Base-by-base conservation (phyloP, 306 rosid genomes). In the Dryas alaskensis region DNA sequence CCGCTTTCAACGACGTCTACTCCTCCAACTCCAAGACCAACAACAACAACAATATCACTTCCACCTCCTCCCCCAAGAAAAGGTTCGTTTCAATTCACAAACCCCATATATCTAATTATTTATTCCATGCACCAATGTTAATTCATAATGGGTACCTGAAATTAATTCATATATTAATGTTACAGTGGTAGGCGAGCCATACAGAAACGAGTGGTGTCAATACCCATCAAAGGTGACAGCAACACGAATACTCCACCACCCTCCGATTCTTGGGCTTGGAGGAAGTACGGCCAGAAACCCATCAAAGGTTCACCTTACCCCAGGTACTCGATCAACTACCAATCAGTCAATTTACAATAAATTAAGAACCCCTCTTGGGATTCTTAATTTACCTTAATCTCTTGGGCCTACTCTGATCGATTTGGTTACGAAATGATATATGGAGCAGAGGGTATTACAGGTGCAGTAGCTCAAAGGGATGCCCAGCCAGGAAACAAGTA, bases 221-320 rank as follows among this genome's bases (percentile, higher is more conserved):
- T 94, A 58, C 94, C 93, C 62, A 88, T 94, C 25, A 87, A 90
- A 70, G 89, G 86, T 4, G 94, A 89, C 46, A 89, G 77, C 79
- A 83, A 19, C 75, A 60, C 51, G 1, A 76, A 65, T 47, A 69
- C 82, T 73, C 85, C 92, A 6, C 96, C 97, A 22, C 97, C 97
- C 0, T 88, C 93, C 0, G 99, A 94, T 85, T 90, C 97, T 7
- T 94, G 97, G 97, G 93, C 97, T 13, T 94, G 99, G 99, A 80
- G 99, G 66, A 94, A 94, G 60, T 94, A 94, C 62, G 99, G 99
- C 3, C 99, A 94, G 78, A 94, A 94, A 68, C 99, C 99, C 76
- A 94, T 94, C 90, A 94, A 94, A 75, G 99, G 99, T 70, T 94
- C 99, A 3, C 99, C 99, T 19, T 94, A 89, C 60, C 99, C 99